phyloP scores from a whole-genome alignment of 1,139 yeast species.

The Scheffersomyces cryptocercus region DNA sequence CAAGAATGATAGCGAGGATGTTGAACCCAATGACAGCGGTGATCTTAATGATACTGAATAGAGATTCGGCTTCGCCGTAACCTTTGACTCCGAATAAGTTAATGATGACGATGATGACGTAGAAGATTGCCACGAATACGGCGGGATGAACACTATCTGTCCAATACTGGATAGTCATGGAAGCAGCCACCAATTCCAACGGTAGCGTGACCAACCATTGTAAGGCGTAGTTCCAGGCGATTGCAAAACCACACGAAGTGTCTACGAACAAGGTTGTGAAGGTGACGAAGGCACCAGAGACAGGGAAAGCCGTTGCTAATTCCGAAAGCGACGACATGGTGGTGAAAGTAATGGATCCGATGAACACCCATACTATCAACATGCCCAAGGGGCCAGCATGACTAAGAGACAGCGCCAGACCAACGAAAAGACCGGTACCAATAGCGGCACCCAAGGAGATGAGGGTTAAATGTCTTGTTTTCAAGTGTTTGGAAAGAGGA shows the following conservation, averaged over 20 bases:
- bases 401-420: conserved; percentile 33
- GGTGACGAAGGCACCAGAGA: conserved; percentile 41
- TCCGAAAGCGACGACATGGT: conserved; percentile 40
- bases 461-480: conserved; percentile 39
- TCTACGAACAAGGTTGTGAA: conserved; percentile 39
- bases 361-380: conserved; percentile 32
- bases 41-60: conserved; percentile 31
- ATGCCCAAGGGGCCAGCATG: conserved; percentile 41
- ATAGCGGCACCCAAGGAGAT: conserved; percentile 43
- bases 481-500: conserved; percentile 27
- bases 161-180: conserved; percentile 37
- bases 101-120: conserved; percentile 27
- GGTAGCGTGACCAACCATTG: conserved; percentile 43
- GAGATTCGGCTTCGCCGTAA: conserved; percentile 37
- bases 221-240: conserved; percentile 45
- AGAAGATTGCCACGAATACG: conserved; percentile 33
- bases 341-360: conserved; percentile 31
- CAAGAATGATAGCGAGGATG: conserved; percentile 29
- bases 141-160: conserved; percentile 26
- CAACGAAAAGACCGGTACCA: conserved; percentile 47
- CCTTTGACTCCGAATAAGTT: conserved; percentile 39
- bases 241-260: conserved; percentile 40
- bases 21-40: conserved; percentile 34
- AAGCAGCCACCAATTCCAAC: conserved; percentile 41
- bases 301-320: conserved; percentile 42